Percentiles rank a stretch among this genome's conserved stretches.
phyloP scores from a whole-genome alignment of 2,329 filamentous ascomycete species.

The Alternaria postmessia region DNA sequence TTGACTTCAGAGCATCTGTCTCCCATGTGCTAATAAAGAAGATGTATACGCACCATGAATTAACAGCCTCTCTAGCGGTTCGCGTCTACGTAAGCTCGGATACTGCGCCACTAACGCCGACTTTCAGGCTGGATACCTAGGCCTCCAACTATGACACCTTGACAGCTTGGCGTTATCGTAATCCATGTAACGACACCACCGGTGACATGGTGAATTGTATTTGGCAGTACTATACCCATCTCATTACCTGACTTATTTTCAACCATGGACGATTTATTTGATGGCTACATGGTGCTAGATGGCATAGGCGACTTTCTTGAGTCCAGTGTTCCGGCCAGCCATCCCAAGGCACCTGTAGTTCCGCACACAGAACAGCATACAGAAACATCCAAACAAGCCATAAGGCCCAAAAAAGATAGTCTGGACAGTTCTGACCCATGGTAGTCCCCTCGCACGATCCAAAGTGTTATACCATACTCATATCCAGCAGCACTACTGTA shows the following conservation, averaged over 20 bases:
- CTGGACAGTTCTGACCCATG: background rate
- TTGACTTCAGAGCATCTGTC: background rate
- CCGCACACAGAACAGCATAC: background rate
- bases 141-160: constrained; percentile 10
- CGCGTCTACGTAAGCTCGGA: constrained; percentile 10
- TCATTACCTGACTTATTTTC: background rate
- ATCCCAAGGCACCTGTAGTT: background rate
- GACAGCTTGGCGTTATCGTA: constrained; percentile 2
- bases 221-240: background rate
- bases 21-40: background rate
- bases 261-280: constrained; percentile 24
- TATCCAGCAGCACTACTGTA: background rate
- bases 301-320: constrained; percentile 15
- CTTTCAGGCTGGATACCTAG: constrained; percentile 2
- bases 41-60: background rate
- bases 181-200: background rate
- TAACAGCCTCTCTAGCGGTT: background rate
- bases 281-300: constrained; percentile 27
- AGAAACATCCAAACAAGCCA: background rate
- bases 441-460: constrained; percentile 2
- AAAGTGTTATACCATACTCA: background rate
- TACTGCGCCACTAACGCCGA: constrained; percentile 11
- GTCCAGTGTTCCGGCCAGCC: background rate
- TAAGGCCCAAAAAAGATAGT: background rate
- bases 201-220: background rate